Evolutionary conservation across 1,139 yeast species (phyloP).

Genomic region (Diutina neorugosa): DNA sequence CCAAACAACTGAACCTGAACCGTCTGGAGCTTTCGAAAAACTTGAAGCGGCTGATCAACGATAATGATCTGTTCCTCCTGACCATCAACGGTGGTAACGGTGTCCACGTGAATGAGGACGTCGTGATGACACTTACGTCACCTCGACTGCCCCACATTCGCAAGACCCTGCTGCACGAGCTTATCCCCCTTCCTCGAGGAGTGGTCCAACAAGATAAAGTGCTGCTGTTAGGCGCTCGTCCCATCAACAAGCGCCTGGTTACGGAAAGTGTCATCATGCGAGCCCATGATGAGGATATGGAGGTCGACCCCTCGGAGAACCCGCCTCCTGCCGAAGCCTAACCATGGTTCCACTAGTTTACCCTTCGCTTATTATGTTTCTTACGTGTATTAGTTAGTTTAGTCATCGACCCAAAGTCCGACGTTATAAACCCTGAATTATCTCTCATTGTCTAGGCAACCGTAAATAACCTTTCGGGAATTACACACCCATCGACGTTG

Average conservation of each 20-base stretch:
- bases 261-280: slow-evolving; percentile 3
- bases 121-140: background rate
- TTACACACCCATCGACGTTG: background rate
- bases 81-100: background rate
- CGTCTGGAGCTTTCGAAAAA: slow-evolving; percentile 38
- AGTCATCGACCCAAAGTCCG: background rate
- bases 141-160: slow-evolving; percentile 1
- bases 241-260: slow-evolving; percentile 1
- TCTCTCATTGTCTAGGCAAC: background rate
- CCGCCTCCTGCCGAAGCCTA: slow-evolving; percentile 1
- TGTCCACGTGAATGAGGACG: slow-evolving; percentile 1
- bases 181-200: background rate
- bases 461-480: background rate
- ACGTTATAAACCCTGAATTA: background rate
- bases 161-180: slow-evolving; percentile 3
- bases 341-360: no score
- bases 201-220: background rate
- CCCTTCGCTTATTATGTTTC: background rate
- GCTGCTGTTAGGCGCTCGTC: background rate
- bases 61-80: background rate
- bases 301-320: background rate
- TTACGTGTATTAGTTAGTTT: background rate
- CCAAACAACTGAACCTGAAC: slow-evolving; percentile 35
- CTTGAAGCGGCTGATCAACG: slow-evolving; percentile 14
- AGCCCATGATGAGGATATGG: background rate